Conservation (phyloP, 1,284 basidiomycete genomes). For the Moesziomyces sp. region DNA sequence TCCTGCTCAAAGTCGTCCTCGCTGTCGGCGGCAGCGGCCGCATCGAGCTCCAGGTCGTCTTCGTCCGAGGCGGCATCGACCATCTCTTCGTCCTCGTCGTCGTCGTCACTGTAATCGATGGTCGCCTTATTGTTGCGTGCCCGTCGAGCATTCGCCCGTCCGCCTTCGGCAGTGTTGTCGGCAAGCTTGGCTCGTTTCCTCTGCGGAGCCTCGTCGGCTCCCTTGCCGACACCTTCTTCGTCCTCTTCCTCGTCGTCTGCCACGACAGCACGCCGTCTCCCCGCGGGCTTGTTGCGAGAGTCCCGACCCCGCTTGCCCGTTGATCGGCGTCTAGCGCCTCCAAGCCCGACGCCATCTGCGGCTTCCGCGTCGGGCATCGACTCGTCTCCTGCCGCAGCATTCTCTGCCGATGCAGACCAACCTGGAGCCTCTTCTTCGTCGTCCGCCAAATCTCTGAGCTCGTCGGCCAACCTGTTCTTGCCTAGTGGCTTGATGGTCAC, state of each 20-base stretch:
- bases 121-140: conserved; percentile 3
- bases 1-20: conserved; percentile 21
- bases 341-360: neutral
- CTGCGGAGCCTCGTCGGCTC: conserved; percentile 10
- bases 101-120: conserved; percentile 22
- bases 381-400: conserved; percentile 6
- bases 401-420: neutral
- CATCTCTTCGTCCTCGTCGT: conserved; percentile 31
- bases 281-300: conserved; percentile 7
- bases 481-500: conserved; percentile 11
- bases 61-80: conserved; percentile 29
- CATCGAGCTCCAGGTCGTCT: conserved; percentile 20
- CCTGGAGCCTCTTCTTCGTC: neutral
- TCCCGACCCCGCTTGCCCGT: conserved; percentile 14
- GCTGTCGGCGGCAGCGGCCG: conserved; percentile 10
- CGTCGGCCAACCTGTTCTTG: conserved; percentile 17
- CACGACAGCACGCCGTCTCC: conserved; percentile 11
- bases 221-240: neutral
- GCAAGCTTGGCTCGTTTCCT: conserved; percentile 27
- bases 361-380: conserved; percentile 5
- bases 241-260: conserved; percentile 30
- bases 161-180: neutral
- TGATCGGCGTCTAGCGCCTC: neutral
- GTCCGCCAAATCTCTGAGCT: conserved; percentile 24
- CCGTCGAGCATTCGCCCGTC: conserved; percentile 1